Conservation (phyloP, 805 yeast genomes). For the Candida khao-thaluensis region DNA sequence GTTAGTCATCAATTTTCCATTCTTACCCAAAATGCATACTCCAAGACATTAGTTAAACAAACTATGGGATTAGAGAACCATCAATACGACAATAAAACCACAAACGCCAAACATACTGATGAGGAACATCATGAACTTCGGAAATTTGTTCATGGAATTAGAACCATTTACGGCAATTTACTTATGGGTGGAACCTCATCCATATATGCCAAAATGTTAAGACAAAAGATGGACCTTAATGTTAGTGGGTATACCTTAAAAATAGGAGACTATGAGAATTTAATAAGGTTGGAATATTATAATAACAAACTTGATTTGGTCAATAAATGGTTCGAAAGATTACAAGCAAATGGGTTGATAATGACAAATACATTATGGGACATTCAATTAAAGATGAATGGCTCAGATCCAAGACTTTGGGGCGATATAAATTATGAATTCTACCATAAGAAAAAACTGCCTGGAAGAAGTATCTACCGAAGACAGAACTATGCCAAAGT, state of each 20-base stretch:
- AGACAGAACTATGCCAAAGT: conserved; percentile 1
- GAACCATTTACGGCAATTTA: conserved; percentile 26
- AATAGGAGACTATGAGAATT: conserved; percentile 36
- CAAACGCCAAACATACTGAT: neutral
- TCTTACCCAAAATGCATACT: conserved; percentile 14
- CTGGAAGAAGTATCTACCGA: conserved; percentile 9
- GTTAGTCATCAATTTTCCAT: conserved; percentile 20
- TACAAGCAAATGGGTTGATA: conserved; percentile 5
- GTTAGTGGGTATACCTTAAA: conserved; percentile 17
- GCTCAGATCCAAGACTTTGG: conserved; percentile 37
- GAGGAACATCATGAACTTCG: conserved; percentile 11
- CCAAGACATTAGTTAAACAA: conserved; percentile 3
- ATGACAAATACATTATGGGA: conserved; percentile 39
- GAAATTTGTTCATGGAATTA: conserved; percentile 18
- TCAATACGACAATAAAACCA: neutral
- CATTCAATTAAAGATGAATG: conserved; percentile 30
- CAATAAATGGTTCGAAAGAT: conserved; percentile 35
- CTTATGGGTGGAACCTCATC: conserved; percentile 19
- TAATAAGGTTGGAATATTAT: conserved; percentile 33
- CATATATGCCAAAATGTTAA: conserved; percentile 21
- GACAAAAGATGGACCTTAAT: conserved; percentile 17
- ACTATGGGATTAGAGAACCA: conserved; percentile 2
- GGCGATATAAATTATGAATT: conserved; percentile 18
- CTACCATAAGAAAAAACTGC: conserved; percentile 11
- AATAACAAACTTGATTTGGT: conserved; percentile 42